These are phyloP conservation scores for Pseudofabraea citricarpa DNA, from an alignment of 2,329 filamentous ascomycete species.

Conservation along the genomic window DNA sequence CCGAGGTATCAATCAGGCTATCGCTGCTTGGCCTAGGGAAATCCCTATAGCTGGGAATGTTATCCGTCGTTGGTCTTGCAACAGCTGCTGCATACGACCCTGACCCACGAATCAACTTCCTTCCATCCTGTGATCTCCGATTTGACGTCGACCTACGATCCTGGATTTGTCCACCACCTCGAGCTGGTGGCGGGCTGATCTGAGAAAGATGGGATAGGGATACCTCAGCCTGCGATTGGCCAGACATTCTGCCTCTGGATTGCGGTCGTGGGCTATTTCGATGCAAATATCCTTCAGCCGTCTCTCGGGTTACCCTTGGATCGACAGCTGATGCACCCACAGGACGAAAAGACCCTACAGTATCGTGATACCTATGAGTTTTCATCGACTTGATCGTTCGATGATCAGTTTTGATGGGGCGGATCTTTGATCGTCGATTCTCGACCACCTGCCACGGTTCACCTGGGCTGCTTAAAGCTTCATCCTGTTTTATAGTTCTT, in stretches of 20 bases:
- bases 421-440: constrained; percentile 10
- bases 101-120: constrained; percentile 18
- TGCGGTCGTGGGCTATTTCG: constrained; percentile 9
- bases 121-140: constrained; percentile 11
- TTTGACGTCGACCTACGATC: constrained; percentile 16
- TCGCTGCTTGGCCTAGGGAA: constrained; percentile 5
- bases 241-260: constrained; percentile 20
- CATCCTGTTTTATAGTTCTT: constrained; percentile 9
- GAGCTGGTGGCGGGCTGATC: constrained; percentile 28
- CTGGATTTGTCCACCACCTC: constrained; percentile 24
- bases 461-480: constrained; percentile 9
- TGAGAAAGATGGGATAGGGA: constrained; percentile 38
- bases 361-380: constrained; percentile 37
- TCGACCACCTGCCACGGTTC: constrained; percentile 20
- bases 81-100: constrained; percentile 28
- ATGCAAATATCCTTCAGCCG: constrained; percentile 20
- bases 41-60: constrained; percentile 9
- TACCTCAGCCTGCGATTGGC: constrained; percentile 35
- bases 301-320: constrained; percentile 20
- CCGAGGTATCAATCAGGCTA: neutral
- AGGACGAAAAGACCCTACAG: constrained; percentile 40
- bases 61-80: constrained; percentile 15
- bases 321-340: constrained; percentile 21
- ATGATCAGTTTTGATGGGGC: constrained; percentile 28
- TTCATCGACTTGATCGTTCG: constrained; percentile 36